Conservation (phyloP, 352 stramenopile genomes). For the Halophytophthora batemanensis region DNA sequence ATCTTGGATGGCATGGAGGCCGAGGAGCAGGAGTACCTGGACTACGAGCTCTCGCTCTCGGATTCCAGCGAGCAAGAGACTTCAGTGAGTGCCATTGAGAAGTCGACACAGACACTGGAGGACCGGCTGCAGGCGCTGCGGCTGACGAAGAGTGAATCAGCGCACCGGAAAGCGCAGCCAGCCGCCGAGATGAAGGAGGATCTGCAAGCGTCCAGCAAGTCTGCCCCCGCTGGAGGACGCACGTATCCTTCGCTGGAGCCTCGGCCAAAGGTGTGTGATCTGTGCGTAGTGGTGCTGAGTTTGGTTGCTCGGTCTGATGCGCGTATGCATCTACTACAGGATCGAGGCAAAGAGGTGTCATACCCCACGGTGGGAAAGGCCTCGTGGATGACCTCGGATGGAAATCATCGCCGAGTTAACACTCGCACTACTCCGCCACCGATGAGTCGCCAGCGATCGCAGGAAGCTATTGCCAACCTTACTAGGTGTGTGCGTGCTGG, state of each 20-base stretch:
- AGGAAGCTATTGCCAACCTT: constrained; percentile 55
- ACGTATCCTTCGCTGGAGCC: constrained; percentile 10
- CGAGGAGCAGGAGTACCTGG: constrained; percentile 56
- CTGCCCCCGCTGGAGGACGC: not conserved
- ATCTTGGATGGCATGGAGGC: constrained; percentile 81
- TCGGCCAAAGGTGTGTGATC: constrained; percentile 22
- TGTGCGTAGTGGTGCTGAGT: not conserved
- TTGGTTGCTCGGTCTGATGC: not conserved
- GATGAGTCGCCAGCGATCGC: constrained; percentile 48
- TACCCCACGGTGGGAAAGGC: constrained; percentile 63
- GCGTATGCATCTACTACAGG: constrained; percentile 9
- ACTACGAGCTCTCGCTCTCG: constrained; percentile 46
- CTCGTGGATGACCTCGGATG: constrained; percentile 51
- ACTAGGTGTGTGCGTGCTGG: constrained; percentile 36
- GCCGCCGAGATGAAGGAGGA: constrained; percentile 15
- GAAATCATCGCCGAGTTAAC: constrained; percentile 6
- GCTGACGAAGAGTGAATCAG: constrained; percentile 27
- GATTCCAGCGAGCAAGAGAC: constrained; percentile 22
- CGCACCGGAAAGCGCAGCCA: constrained; percentile 15
- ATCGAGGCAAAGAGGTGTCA: constrained; percentile 28
- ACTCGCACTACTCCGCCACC: constrained; percentile 22
- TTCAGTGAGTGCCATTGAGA: constrained; percentile 5
- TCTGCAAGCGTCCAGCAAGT: not conserved
- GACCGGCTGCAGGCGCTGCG: constrained; percentile 48
- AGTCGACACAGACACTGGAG: constrained; percentile 40